Percentiles rank a stretch among this genome's conserved stretches.
These are phyloP conservation scores for Phyllosticta capitalensis DNA, from an alignment of 2,329 filamentous ascomycete species.

Conservation along the genomic window DNA sequence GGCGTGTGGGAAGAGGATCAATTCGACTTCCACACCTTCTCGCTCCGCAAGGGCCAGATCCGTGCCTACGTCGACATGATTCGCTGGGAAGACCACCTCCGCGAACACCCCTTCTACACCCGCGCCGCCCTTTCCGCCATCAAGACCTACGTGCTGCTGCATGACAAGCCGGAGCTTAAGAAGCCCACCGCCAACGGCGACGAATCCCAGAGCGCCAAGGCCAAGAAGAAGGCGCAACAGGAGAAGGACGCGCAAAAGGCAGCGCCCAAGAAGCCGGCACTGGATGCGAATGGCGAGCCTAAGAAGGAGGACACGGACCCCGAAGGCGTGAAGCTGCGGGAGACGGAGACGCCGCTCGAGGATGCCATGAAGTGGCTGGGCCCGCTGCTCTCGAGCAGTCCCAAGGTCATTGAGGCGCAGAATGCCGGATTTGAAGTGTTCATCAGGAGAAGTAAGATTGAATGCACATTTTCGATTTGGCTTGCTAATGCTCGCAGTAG, in stretches of 20 bases:
- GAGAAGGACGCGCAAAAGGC: slow-evolving; percentile 75
- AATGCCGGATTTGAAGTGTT: slow-evolving; percentile 84
- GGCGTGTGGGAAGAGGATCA: slow-evolving; percentile 98
- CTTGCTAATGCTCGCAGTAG: slow-evolving; percentile 36
- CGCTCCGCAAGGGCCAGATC: slow-evolving; percentile 91
- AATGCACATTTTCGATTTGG: not conserved
- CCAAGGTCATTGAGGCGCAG: slow-evolving; percentile 73
- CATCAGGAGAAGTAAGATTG: slow-evolving; percentile 63
- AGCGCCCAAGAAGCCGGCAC: slow-evolving; percentile 41
- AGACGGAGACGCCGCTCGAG: slow-evolving; percentile 71
- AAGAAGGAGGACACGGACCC: slow-evolving; percentile 93
- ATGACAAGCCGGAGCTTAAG: slow-evolving; percentile 60
- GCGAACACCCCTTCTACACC: slow-evolving; percentile 88
- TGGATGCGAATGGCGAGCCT: slow-evolving; percentile 50
- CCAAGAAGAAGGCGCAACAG: slow-evolving; percentile 63
- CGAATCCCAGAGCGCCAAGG: slow-evolving; percentile 69
- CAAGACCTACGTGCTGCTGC: slow-evolving; percentile 66
- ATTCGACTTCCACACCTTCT: slow-evolving; percentile 98
- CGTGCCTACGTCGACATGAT: slow-evolving; percentile 94
- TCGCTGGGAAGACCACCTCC: slow-evolving; percentile 84
- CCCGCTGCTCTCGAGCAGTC: slow-evolving; percentile 73
- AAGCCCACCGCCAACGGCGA: slow-evolving; percentile 48
- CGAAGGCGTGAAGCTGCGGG: slow-evolving; percentile 66
- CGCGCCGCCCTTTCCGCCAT: slow-evolving; percentile 74
- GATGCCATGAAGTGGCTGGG: slow-evolving; percentile 80